Percentiles rank a stretch among this genome's conserved stretches.
phyloP scores from a whole-genome alignment of 345 rosid genomes.

The Eucalyptus regnans region DNA sequence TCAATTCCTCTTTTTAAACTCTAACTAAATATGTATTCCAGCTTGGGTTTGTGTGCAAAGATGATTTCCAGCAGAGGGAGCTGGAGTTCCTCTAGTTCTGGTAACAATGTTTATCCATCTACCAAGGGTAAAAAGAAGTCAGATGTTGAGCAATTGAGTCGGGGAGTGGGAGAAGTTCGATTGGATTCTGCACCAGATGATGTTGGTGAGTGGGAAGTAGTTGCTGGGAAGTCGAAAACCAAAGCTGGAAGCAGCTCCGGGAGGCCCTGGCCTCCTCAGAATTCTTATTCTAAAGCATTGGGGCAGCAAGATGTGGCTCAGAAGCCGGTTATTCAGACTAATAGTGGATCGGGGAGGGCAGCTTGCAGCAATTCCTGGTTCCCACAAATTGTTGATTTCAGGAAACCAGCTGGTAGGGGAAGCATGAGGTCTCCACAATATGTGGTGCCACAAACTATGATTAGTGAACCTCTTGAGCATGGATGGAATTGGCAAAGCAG shows the following conservation, averaged over 20 bases:
- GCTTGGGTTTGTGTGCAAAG: background rate
- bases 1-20: background rate
- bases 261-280: slow-evolving; percentile 30
- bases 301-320: slow-evolving; percentile 26
- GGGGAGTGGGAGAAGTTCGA: slow-evolving; percentile 26
- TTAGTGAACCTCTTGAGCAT: slow-evolving; percentile 51
- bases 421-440: slow-evolving; percentile 15
- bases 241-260: slow-evolving; percentile 36
- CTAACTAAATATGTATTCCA: background rate
- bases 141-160: slow-evolving; percentile 30
- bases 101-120: background rate
- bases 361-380: slow-evolving; percentile 30
- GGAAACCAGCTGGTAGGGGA: slow-evolving; percentile 40
- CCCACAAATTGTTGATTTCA: slow-evolving; percentile 21
- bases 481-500: slow-evolving; percentile 92
- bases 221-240: slow-evolving; percentile 36
- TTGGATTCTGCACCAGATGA: slow-evolving; percentile 36
- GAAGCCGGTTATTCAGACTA: slow-evolving; percentile 18
- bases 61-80: slow-evolving; percentile 51
- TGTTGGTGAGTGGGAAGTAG: slow-evolving; percentile 60
- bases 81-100: slow-evolving; percentile 19
- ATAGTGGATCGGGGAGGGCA: slow-evolving; percentile 30
- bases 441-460: slow-evolving; percentile 16
- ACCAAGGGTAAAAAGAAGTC: slow-evolving; percentile 30
- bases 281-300: slow-evolving; percentile 22